phyloP scores from a whole-genome alignment of 2,329 filamentous ascomycete species.

The Parasarocladium wereldwijsianum region DNA sequence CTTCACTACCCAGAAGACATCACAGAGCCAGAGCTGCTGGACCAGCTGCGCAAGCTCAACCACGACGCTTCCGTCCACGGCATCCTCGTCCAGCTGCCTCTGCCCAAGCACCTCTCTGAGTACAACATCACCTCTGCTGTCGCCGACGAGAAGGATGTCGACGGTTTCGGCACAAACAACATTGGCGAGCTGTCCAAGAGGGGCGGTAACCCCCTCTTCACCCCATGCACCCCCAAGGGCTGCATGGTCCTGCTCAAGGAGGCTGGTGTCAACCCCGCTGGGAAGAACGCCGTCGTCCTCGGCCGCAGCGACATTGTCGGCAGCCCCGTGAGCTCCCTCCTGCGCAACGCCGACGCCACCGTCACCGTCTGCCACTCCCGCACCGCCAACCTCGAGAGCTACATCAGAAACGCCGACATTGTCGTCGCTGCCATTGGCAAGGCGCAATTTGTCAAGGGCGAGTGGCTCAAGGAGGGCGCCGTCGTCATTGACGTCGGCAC shows the following conservation, averaged over 20 bases:
- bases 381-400: slow-evolving; percentile 56
- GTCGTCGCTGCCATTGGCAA: slow-evolving; percentile 85
- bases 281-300: slow-evolving; percentile 89
- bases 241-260: slow-evolving; percentile 86
- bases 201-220: slow-evolving; percentile 76
- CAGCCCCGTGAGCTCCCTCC: slow-evolving; percentile 86
- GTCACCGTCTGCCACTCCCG: slow-evolving; percentile 93
- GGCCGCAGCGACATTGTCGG: slow-evolving; percentile 96
- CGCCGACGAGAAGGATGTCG: slow-evolving; percentile 88
- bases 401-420: slow-evolving; percentile 76
- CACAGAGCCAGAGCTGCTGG: slow-evolving; percentile 72
- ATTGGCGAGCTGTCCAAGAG: slow-evolving; percentile 96
- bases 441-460: slow-evolving; percentile 77
- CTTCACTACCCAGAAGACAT: slow-evolving; percentile 71
- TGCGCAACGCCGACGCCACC: slow-evolving; percentile 91
- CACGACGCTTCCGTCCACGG: slow-evolving; percentile 77
- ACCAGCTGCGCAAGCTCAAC: slow-evolving; percentile 70
- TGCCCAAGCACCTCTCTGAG: slow-evolving; percentile 83
- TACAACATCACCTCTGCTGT: slow-evolving; percentile 83
- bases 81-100: slow-evolving; percentile 83
- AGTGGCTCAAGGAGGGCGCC: slow-evolving; percentile 89
- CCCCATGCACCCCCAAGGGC: slow-evolving; percentile 92
- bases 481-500: slow-evolving; percentile 97
- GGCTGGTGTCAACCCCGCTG: slow-evolving; percentile 65
- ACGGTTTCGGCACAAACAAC: slow-evolving; percentile 87